Base-by-base conservation (phyloP, 768 basidiomycete species). In the Coprinellus micaceus region DNA sequence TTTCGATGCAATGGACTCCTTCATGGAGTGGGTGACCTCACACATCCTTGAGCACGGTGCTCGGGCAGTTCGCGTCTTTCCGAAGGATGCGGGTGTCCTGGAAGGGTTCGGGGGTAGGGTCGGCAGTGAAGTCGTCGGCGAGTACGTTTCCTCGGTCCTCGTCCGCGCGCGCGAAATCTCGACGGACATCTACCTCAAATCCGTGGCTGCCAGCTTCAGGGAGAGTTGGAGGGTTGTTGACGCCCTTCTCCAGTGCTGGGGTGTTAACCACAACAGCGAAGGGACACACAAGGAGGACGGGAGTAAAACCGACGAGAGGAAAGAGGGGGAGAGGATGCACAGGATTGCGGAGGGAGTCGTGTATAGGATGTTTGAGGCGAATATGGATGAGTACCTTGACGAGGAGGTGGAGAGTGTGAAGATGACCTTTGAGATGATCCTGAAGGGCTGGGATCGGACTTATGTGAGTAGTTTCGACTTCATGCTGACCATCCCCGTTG, bases 381-480 rank as follows among this genome's bases (percentile, higher is more conserved):
- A 95, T 68, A 97, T 98, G 92, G 95, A 97, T 66, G 95, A 98
- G 65, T 98, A 98, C 64, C 85, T 98, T 2, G 89, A 94, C 58
- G 94, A 98, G 66, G 96, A 99, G 68, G 80, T 88, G 4, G 95
- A 97, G 56, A 81, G 80, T 57, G 78, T 92, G 49, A 93, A 93
- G 64, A 79, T 77, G 4, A 74, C 79, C 0, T 83, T 97, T 54
- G 89, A 91, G 29, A 74, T 69, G 2, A 88, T 89, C 13, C 94
- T 89, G 67, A 82, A 82, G 56, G 77, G 74, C 1, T 98, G 94
- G 97, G 89, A 95, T 56, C 75, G 74, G 7, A 80, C 89, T 17
- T 48, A 51, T 71, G 91, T 91, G 53, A 15, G 74, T 63, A 15
- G 9, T 28, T n/a, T 28, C 6, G n/a, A 15, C 33, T 11, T 36